Conservation (phyloP, 1,284 basidiomycete genomes). For the Marasmius sp. region DNA sequence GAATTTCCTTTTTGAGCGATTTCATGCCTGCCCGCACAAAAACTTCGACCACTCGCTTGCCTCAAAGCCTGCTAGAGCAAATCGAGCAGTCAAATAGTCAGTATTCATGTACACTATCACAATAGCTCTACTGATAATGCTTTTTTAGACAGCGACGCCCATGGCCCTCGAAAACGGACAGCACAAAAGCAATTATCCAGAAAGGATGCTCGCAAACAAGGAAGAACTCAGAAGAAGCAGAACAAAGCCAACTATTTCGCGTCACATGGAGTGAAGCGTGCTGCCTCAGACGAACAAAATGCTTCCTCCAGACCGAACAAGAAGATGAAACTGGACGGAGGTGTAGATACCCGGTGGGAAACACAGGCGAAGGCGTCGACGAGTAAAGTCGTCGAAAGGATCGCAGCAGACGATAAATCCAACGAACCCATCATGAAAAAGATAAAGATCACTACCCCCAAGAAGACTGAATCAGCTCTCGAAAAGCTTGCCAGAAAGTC, state of each 20-base stretch:
- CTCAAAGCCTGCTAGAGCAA: conserved; percentile 39
- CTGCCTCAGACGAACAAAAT: conserved; percentile 37
- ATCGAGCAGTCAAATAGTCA: conserved; percentile 27
- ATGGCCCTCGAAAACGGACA: conserved; percentile 14
- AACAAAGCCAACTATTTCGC: conserved; percentile 56
- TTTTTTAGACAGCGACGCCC: conserved; percentile 6
- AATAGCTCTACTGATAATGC: conserved; percentile 11
- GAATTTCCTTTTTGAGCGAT: neutral
- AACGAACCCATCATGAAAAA: conserved; percentile 4
- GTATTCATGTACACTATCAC: neutral
- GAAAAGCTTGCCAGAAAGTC: neutral
- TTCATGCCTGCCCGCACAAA: conserved; percentile 32
- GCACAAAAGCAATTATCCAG: conserved; percentile 36
- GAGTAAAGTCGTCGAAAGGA: neutral
- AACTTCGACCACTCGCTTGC: conserved; percentile 41
- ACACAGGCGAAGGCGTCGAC: conserved; percentile 3
- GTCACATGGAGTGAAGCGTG: conserved; percentile 31
- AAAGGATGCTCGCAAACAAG: conserved; percentile 67
- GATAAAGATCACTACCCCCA: conserved; percentile 2
- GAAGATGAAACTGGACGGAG: conserved; percentile 32
- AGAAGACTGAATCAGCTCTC: conserved; percentile 12
- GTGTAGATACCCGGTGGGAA: conserved; percentile 1
- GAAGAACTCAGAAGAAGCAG: conserved; percentile 55
- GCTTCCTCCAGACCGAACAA: conserved; percentile 44
- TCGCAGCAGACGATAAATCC: conserved; percentile 10